phyloP scores from a whole-genome alignment of 148 eudicot species.

The Camellia lanceoleosa region DNA sequence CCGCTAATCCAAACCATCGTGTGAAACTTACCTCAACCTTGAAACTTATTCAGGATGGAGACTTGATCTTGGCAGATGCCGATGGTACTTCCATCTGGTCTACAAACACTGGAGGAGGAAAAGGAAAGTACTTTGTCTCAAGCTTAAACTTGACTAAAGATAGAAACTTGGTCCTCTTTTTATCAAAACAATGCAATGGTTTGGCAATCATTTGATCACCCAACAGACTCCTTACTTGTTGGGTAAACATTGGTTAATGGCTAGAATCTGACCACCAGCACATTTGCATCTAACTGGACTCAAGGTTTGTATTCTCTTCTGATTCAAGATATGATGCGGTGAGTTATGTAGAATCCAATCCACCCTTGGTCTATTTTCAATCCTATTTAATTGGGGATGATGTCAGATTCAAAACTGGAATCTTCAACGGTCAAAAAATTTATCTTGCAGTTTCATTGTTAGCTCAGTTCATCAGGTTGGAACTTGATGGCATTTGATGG shows the following conservation, averaged over 20 bases:
- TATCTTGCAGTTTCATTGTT: slow-evolving; percentile 12
- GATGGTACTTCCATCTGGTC: too few relatives aligned
- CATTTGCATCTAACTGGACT: slow-evolving; percentile 20
- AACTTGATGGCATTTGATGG: slow-evolving; percentile 30
- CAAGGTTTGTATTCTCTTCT: slow-evolving; percentile 8
- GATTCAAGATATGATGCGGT: neutral
- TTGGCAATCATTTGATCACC: slow-evolving; percentile 17
- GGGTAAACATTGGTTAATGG: slow-evolving; percentile 29
- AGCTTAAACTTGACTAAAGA: slow-evolving; percentile 32
- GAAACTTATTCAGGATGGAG: neutral
- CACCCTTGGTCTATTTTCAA: slow-evolving; percentile 6
- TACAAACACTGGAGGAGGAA: too few relatives aligned
- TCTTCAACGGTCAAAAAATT: neutral
- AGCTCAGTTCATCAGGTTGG: slow-evolving; percentile 29
- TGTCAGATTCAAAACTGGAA: slow-evolving; percentile 19
- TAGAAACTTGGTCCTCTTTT: slow-evolving; percentile 35
- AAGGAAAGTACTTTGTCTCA: slow-evolving; percentile 7
- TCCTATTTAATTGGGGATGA: slow-evolving; percentile 1
- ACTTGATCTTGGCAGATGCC: too few relatives aligned
- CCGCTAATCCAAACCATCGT: neutral
- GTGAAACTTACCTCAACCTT: too few relatives aligned
- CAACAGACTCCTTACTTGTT: slow-evolving; percentile 18
- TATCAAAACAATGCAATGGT: slow-evolving; percentile 1
- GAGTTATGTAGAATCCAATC: neutral
- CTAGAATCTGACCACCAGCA: slow-evolving; percentile 25